Evolutionary conservation across 257 asterid genomes (phyloP).

Genomic region (Lavandula angustifolia): DNA sequence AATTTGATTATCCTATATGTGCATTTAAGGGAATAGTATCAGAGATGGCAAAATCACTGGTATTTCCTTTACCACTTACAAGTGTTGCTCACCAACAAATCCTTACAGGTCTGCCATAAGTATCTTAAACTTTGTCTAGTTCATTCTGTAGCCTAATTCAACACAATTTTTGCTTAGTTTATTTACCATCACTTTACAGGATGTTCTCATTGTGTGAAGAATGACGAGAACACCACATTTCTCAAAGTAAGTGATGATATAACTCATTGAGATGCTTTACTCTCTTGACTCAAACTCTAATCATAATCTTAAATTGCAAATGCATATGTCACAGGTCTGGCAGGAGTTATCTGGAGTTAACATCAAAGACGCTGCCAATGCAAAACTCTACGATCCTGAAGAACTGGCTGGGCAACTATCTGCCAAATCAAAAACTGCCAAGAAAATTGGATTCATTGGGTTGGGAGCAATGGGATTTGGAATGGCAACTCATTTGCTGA

Average conservation of each 20-base stretch:
- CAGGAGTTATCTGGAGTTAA: slow-evolving; percentile 75
- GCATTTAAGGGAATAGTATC: slow-evolving; percentile 60
- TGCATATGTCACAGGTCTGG: slow-evolving; percentile 68
- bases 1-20: slow-evolving; percentile 30
- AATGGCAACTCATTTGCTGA: slow-evolving; percentile 94
- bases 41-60: slow-evolving; percentile 69
- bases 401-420: slow-evolving; percentile 62
- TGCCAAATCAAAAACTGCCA: slow-evolving; percentile 57
- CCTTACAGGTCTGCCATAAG: slow-evolving; percentile 66
- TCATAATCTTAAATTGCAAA: slow-evolving; percentile 29
- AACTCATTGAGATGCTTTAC: slow-evolving; percentile 28
- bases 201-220: slow-evolving; percentile 51
- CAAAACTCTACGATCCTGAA: slow-evolving; percentile 70
- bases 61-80: slow-evolving; percentile 79
- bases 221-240: slow-evolving; percentile 47
- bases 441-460: slow-evolving; percentile 88
- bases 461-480: slow-evolving; percentile 99
- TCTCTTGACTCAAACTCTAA: neutral
- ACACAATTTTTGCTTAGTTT: slow-evolving; percentile 22
- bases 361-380: slow-evolving; percentile 63
- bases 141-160: slow-evolving; percentile 20
- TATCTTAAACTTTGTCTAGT: slow-evolving; percentile 15
- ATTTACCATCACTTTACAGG: slow-evolving; percentile 43
- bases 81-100: slow-evolving; percentile 91
- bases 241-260: slow-evolving; percentile 54